Evolutionary conservation across 2,329 filamentous ascomycete genomes (phyloP), one percentile per base, ranked within the genome.

Genomic region (Aspergillus glaucus): DNA sequence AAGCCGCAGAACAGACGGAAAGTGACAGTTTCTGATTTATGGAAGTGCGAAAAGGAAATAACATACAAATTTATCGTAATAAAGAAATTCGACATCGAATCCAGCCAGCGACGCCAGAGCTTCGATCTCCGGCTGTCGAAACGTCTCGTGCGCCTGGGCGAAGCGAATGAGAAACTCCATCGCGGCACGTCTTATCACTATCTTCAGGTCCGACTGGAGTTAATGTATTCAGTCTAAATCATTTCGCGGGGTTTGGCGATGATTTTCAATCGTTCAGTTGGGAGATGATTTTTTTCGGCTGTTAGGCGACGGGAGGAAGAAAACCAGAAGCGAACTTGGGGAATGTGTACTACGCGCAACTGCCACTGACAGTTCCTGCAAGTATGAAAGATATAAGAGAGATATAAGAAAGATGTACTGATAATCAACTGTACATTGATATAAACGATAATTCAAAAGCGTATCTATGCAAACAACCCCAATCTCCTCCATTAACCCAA

Each of bases 131-230:
- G 91, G 82, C 48, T 83, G 76, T 36, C 92, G 86, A 66, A 98
- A 98, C n/a, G 82, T 86, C 73, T 96, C 89, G 67, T 97, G 91
- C 50, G 80, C 77, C 69, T 97, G 93, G 41, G 85, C 86, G 65
- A 97, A 90, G 60, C 92, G 87, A 55, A 98, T 84, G 51, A 98
- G 79, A 63, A 88, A 97, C 53, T 94, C 82, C 82, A 79, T 80
- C 44, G 15, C 48, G 45, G 36, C 10, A 30, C 10, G 10, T 10
- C 2, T 19, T 12, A 39, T 19, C 6, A 17, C n/a, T 19, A 39
- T 19, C 36, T 17, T 19, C 19, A 15, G 15, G 36, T 39, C 14
- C 17, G 36, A 19, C n/a, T 39, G 5, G 19, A 10, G 15, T 17
- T 30, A n/a, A 19, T 39, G n/a, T 39, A 39, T 19, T 39, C 36